Evolutionary conservation across 2,329 filamentous ascomycete genomes (phyloP).

Genomic region (Beauveria caledonica): DNA sequence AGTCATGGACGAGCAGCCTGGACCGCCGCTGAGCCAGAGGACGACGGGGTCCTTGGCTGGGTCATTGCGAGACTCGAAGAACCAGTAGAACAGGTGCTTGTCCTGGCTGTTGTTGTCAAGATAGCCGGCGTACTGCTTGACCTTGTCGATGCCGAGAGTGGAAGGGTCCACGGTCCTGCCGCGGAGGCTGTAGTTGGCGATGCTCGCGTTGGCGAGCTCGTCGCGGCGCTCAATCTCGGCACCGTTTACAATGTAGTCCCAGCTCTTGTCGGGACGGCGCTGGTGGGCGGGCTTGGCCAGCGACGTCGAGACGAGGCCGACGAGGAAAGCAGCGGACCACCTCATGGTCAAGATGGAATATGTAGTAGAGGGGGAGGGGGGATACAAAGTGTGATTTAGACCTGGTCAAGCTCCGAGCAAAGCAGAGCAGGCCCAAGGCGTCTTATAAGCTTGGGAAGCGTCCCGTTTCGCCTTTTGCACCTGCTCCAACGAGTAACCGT

Average conservation of each 20-base stretch:
- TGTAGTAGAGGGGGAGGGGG: not conserved
- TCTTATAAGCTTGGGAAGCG: slow-evolving; percentile 1
- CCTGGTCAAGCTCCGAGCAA: not conserved
- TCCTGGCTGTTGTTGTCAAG: slow-evolving; percentile 93
- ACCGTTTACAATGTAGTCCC: slow-evolving; percentile 87
- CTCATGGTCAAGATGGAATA: slow-evolving; percentile 1
- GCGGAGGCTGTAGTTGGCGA: slow-evolving; percentile 80
- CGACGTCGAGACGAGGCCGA: slow-evolving; percentile 6
- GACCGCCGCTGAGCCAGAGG: slow-evolving; percentile 91
- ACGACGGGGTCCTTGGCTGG: slow-evolving; percentile 94
- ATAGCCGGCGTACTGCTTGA: slow-evolving; percentile 98
- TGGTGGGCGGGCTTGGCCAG: slow-evolving; percentile 3
- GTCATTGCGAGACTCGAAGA: slow-evolving; percentile 98
- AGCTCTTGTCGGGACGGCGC: slow-evolving; percentile 70
- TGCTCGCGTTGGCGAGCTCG: slow-evolving; percentile 65
- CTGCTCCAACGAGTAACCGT: slow-evolving; percentile 1
- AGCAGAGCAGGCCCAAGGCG: not conserved
- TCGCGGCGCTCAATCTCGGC: slow-evolving; percentile 67
- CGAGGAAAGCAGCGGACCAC: slow-evolving; percentile 3
- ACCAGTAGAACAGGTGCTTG: slow-evolving; percentile 99
- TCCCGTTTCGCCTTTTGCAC: not conserved
- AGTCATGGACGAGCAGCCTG: slow-evolving; percentile 92
- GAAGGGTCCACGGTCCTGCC: slow-evolving; percentile 87
- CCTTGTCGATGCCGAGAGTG: slow-evolving; percentile 75
- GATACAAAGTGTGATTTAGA: not conserved